phyloP scores from a whole-genome alignment of 176 grass and related monocot species.

The Ampelocalamus luodianensis region DNA sequence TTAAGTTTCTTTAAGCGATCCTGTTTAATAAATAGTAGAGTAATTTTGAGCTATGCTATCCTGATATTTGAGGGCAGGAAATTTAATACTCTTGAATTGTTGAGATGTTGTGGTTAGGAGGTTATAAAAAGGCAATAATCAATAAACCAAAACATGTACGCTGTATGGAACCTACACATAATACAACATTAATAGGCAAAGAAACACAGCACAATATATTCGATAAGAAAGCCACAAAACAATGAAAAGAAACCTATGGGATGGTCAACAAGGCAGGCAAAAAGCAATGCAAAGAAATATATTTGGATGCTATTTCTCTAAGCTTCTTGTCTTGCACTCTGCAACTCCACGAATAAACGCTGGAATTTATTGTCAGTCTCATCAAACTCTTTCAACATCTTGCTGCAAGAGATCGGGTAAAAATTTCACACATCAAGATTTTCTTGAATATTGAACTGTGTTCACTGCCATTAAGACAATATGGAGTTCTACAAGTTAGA shows the following conservation, averaged over 20 bases:
- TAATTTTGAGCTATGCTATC: neutral
- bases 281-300: no score
- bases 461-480: neutral
- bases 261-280: no score
- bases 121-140: neutral
- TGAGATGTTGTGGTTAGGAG: neutral
- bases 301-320: slow-evolving; percentile 30
- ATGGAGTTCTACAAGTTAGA: neutral
- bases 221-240: no score
- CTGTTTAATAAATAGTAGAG: slow-evolving; percentile 42
- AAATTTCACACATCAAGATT: slow-evolving; percentile 18
- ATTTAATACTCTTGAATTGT: neutral
- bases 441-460: slow-evolving; percentile 3
- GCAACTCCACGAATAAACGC: slow-evolving; percentile 44
- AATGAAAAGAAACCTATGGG: no score
- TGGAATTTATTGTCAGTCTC: slow-evolving; percentile 37
- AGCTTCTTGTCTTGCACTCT: slow-evolving; percentile 49
- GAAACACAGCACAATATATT: no score
- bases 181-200: no score
- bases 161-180: no score
- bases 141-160: no score
- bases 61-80: neutral
- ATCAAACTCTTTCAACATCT: slow-evolving; percentile 34
- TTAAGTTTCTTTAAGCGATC: slow-evolving; percentile 90
- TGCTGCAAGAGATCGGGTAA: slow-evolving; percentile 41